Conservation (phyloP, 805 yeast genomes). For the Candida ficus region DNA sequence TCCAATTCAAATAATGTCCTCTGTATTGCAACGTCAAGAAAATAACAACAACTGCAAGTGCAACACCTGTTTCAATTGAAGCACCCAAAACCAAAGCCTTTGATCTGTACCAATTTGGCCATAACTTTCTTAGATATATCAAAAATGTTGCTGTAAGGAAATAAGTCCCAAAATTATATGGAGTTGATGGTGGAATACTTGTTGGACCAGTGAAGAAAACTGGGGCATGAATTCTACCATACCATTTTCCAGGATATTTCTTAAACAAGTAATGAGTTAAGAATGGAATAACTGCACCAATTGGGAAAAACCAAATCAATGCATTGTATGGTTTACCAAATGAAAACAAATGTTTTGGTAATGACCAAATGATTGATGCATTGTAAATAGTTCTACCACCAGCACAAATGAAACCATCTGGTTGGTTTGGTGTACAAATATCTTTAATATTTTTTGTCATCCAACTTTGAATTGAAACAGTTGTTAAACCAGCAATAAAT, state of each 20-base stretch:
- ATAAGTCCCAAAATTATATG: slow-evolving; percentile 59
- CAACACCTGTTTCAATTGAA: slow-evolving; percentile 61
- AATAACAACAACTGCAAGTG: slow-evolving; percentile 50
- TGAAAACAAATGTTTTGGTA: slow-evolving; percentile 44
- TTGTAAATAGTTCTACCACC: slow-evolving; percentile 39
- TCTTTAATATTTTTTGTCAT: slow-evolving; percentile 33
- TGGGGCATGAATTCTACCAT: slow-evolving; percentile 48
- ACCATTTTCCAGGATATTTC: slow-evolving; percentile 26
- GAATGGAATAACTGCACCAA: slow-evolving; percentile 40
- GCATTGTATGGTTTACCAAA: slow-evolving; percentile 48
- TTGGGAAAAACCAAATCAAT: slow-evolving; percentile 49
- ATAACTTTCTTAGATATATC: slow-evolving; percentile 39
- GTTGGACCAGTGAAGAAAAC: slow-evolving; percentile 59
- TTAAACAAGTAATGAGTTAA: slow-evolving; percentile 29
- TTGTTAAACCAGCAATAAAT: slow-evolving; percentile 33
- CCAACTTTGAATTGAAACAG: slow-evolving; percentile 37
- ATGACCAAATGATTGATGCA: slow-evolving; percentile 49
- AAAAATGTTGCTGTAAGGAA: slow-evolving; percentile 40
- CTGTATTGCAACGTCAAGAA: slow-evolving; percentile 48
- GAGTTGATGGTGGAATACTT: slow-evolving; percentile 69
- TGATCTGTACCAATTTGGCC: slow-evolving; percentile 54
- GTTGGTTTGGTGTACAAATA: slow-evolving; percentile 35
- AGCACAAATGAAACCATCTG: slow-evolving; percentile 40
- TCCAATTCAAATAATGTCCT: slow-evolving; percentile 42
- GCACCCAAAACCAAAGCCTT: slow-evolving; percentile 57